Evolutionary conservation across 495 filamentous ascomycete species (phyloP).

Genomic region (Aspergillus conjunctus): DNA sequence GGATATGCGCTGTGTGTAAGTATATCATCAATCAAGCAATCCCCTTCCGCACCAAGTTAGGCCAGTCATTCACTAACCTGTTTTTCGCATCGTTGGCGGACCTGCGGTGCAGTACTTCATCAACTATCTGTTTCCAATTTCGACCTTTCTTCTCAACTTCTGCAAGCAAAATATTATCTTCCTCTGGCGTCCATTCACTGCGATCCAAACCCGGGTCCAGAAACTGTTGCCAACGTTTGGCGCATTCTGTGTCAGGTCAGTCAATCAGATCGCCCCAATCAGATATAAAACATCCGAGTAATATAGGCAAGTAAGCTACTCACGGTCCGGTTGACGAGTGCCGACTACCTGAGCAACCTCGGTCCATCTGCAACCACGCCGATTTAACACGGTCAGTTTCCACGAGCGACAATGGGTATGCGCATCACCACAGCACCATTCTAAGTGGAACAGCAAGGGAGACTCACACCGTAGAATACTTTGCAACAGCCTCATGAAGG

Average conservation of each 20-base stretch:
- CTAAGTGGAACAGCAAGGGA: neutral
- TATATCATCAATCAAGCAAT: no score
- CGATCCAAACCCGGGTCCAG: neutral
- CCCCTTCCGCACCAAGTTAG: no score
- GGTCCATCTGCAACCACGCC: neutral
- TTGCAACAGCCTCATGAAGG: neutral
- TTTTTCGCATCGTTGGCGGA: no score
- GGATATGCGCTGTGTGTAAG: no score
- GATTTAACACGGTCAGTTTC: neutral
- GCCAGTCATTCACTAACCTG: no score
- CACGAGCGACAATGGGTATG: no score
- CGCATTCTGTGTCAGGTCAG: neutral
- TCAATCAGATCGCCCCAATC: no score
- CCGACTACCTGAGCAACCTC: neutral
- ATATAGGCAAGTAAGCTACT: neutral
- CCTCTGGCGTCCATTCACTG: neutral
- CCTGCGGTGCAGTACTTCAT: no score
- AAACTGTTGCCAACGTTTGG: slow-evolving; percentile 1
- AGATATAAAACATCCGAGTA: neutral
- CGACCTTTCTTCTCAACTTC: no score
- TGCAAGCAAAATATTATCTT: no score
- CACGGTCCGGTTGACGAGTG: neutral
- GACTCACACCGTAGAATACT: no score
- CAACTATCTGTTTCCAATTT: no score
- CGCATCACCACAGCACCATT: neutral